Evolutionary conservation across 768 basidiomycete genomes (phyloP).

Genomic region (Tulasnella sp.): DNA sequence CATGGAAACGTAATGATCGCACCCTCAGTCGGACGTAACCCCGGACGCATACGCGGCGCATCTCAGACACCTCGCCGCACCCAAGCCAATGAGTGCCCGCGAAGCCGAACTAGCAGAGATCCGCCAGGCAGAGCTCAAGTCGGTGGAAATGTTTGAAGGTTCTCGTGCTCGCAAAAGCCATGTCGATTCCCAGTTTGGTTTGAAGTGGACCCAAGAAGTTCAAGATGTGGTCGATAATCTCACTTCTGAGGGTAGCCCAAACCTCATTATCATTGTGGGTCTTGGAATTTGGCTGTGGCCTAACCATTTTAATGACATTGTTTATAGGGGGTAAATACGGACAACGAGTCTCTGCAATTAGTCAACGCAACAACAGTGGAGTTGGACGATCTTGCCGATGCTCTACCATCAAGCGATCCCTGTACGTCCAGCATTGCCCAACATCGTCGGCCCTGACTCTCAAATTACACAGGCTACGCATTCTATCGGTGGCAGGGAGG

Average conservation of each 20-base stretch:
- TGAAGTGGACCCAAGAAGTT: slow-evolving; percentile 55
- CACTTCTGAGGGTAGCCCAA: slow-evolving; percentile 33
- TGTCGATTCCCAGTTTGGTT: slow-evolving; percentile 44
- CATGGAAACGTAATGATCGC: neutral
- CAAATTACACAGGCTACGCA: neutral
- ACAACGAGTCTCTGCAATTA: slow-evolving; percentile 47
- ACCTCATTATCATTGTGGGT: slow-evolving; percentile 56
- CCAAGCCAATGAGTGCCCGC: slow-evolving; percentile 67
- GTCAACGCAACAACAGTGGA: slow-evolving; percentile 31
- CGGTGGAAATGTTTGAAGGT: slow-evolving; percentile 29
- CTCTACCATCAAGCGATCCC: slow-evolving; percentile 47
- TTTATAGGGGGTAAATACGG: slow-evolving; percentile 50
- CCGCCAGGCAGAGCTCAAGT: slow-evolving; percentile 58
- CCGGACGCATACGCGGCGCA: slow-evolving; percentile 56
- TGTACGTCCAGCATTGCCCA: slow-evolving; percentile 26
- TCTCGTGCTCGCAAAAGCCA: slow-evolving; percentile 34
- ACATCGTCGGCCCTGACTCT: neutral
- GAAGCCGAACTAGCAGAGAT: slow-evolving; percentile 76
- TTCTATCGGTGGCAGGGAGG: slow-evolving; percentile 9
- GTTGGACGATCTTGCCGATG: slow-evolving; percentile 35
- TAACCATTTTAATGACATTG: neutral
- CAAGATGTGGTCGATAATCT: slow-evolving; percentile 53
- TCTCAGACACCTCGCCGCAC: slow-evolving; percentile 53
- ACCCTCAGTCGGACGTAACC: slow-evolving; percentile 28
- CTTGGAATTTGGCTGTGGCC: neutral